Percentiles rank a stretch among this genome's conserved stretches.
Conservation (phyloP, 306 rosid genomes). For the Mimosa bimucronata region DNA sequence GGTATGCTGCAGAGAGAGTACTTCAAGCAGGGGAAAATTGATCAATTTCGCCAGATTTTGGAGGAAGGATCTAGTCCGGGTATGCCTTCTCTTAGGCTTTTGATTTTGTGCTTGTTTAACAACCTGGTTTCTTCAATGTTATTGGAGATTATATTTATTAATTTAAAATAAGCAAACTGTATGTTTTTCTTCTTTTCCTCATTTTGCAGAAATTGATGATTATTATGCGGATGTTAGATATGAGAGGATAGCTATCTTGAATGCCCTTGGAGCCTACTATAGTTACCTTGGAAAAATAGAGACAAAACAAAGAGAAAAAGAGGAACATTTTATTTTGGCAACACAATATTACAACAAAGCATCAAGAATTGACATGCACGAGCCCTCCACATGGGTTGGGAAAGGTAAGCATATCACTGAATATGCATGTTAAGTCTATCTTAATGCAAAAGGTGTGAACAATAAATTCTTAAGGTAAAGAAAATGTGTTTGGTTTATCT, state of each 20-base stretch:
- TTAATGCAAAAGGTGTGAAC: constrained; percentile 16
- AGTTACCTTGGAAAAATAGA: constrained; percentile 96
- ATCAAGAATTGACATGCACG: constrained; percentile 94
- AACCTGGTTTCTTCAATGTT: constrained; percentile 24
- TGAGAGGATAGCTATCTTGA: constrained; percentile 97
- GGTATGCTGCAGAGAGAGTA: constrained; percentile 78
- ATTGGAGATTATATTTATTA: constrained; percentile 5
- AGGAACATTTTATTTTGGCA: constrained; percentile 95
- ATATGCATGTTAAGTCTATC: constrained; percentile 11
- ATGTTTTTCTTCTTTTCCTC: constrained; percentile 16
- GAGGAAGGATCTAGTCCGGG: constrained; percentile 98
- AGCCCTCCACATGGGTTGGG: constrained; percentile 98
- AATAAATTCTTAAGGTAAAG: constrained; percentile 23
- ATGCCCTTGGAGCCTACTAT: constrained; percentile 95
- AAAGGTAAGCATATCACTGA: constrained; percentile 61
- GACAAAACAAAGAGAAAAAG: constrained; percentile 97
- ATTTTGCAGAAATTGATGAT: constrained; percentile 88
- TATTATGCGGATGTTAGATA: constrained; percentile 96
- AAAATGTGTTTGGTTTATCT: constrained; percentile 28
- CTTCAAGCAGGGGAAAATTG: constrained; percentile 91
- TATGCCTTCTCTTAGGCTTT: constrained; percentile 41
- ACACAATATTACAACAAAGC: constrained; percentile 98
- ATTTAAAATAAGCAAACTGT: constrained; percentile 18
- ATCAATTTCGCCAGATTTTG: constrained; percentile 93
- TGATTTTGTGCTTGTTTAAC: constrained; percentile 26